phyloP scores from a whole-genome alignment of 1,284 basidiomycete genomes.

The Peniophora sp. region DNA sequence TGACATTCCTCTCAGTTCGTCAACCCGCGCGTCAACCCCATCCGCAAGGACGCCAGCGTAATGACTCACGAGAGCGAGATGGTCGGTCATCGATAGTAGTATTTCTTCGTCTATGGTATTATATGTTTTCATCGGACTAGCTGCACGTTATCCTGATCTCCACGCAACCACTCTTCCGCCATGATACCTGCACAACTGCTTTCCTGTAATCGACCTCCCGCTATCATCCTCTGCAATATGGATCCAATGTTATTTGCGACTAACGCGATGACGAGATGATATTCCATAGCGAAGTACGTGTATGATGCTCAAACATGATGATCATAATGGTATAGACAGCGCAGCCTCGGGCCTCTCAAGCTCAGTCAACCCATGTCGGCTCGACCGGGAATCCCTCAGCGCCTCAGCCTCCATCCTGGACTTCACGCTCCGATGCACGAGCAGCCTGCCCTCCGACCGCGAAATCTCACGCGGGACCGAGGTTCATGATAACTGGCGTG shows the following conservation, averaged over 20 bases:
- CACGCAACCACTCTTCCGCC: no score
- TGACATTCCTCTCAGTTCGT: constrained; percentile 52
- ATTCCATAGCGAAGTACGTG: no score
- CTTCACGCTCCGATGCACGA: constrained; percentile 46
- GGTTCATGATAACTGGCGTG: constrained; percentile 31
- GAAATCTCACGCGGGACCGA: constrained; percentile 39
- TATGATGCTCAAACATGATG: no score
- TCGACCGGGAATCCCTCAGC: constrained; percentile 26
- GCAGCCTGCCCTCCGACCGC: constrained; percentile 24
- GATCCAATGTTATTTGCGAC: no score
- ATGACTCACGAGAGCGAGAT: constrained; percentile 82
- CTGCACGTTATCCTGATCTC: no score
- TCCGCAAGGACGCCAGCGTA: constrained; percentile 70
- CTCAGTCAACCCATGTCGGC: constrained; percentile 32
- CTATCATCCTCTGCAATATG: no score
- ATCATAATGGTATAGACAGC: no score
- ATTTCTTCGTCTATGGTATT: neutral
- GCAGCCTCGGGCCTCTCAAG: no score
- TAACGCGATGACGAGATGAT: no score
- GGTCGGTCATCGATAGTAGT: constrained; percentile 29
- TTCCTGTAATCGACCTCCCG: no score
- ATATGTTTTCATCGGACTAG: no score
- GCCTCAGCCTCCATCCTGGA: constrained; percentile 34
- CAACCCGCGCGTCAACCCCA: constrained; percentile 67
- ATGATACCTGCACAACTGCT: no score